These are phyloP conservation scores for Cyclocybe cylindracea DNA, from an alignment of 768 basidiomycete genomes.

Conservation along the genomic window DNA sequence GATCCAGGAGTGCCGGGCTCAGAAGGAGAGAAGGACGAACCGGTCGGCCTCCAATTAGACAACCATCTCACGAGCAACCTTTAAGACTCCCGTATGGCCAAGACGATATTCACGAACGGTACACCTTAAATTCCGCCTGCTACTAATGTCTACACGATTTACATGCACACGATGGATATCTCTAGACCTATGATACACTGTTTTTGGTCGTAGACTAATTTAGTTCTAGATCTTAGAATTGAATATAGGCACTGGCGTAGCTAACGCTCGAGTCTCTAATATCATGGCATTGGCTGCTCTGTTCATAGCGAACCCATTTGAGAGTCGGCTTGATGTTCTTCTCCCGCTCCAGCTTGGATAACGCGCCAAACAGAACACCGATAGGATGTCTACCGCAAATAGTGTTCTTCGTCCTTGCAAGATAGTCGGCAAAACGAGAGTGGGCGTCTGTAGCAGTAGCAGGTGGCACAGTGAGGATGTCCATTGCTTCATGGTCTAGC, in stretches of 20 bases:
- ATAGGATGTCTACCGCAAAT: conserved; percentile 98
- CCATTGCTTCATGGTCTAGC: conserved; percentile 88
- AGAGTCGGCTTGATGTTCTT: conserved; percentile 39
- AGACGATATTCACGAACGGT: neutral
- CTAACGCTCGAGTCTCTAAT: conserved; percentile 89
- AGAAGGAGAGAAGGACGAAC: conserved; percentile 57
- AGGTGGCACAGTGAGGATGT: conserved; percentile 60
- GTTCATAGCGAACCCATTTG: conserved; percentile 91
- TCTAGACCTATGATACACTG: conserved; percentile 7
- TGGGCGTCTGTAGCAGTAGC: conserved; percentile 58
- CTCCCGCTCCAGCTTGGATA: conserved; percentile 56
- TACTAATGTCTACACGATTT: neutral
- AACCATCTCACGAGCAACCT: conserved; percentile 35
- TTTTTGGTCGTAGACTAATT: conserved; percentile 1
- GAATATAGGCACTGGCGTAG: conserved; percentile 90
- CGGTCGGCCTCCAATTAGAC: conserved; percentile 21
- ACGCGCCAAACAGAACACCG: conserved; percentile 82
- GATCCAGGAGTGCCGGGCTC: conserved; percentile 72
- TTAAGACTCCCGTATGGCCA: conserved; percentile 12
- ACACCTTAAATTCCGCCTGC: neutral
- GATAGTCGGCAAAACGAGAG: conserved; percentile 62
- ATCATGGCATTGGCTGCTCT: conserved; percentile 76
- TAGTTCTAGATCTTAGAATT: conserved; percentile 42
- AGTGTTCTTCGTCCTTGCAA: conserved; percentile 82
- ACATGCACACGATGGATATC: neutral